phyloP scores from a whole-genome alignment of 2,329 filamentous ascomycete genomes.

The Alternaria gansuensis region DNA sequence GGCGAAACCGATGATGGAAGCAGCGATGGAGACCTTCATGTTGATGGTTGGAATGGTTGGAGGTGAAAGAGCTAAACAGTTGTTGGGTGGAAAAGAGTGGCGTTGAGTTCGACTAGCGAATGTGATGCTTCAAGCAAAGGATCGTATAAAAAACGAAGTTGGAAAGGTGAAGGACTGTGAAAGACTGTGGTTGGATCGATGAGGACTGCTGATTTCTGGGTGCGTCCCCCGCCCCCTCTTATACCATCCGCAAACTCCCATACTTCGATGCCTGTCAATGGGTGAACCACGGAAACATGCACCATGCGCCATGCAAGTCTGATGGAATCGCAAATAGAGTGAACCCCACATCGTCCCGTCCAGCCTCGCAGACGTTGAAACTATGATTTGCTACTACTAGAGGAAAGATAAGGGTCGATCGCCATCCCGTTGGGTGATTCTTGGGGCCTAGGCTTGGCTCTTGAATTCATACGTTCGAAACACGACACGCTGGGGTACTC shows the following conservation, averaged over 20 bases:
- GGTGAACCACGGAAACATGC: slow-evolving; percentile 4
- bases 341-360: slow-evolving; percentile 13
- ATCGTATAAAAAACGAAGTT: slow-evolving; percentile 15
- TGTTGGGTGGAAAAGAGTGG: slow-evolving; percentile 26
- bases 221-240: slow-evolving; percentile 19
- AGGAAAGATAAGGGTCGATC: slow-evolving; percentile 23
- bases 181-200: slow-evolving; percentile 31
- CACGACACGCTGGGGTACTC: slow-evolving; percentile 20
- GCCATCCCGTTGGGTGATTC: slow-evolving; percentile 14
- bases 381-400: slow-evolving; percentile 9
- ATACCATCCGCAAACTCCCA: slow-evolving; percentile 20
- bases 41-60: slow-evolving; percentile 27
- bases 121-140: slow-evolving; percentile 35
- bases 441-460: slow-evolving; percentile 9
- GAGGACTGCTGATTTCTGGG: slow-evolving; percentile 24
- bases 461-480: slow-evolving; percentile 33
- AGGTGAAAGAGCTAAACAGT: slow-evolving; percentile 18
- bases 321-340: slow-evolving; percentile 16
- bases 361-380: slow-evolving; percentile 20
- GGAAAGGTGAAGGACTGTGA: slow-evolving; percentile 18
- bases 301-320: background rate
- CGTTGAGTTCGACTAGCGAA: slow-evolving; percentile 29
- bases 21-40: slow-evolving; percentile 45
- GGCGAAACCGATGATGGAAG: slow-evolving; percentile 41
- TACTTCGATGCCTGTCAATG: background rate